Conservation (phyloP, 352 stramenopile species). For the Pythium dissotocum region DNA sequence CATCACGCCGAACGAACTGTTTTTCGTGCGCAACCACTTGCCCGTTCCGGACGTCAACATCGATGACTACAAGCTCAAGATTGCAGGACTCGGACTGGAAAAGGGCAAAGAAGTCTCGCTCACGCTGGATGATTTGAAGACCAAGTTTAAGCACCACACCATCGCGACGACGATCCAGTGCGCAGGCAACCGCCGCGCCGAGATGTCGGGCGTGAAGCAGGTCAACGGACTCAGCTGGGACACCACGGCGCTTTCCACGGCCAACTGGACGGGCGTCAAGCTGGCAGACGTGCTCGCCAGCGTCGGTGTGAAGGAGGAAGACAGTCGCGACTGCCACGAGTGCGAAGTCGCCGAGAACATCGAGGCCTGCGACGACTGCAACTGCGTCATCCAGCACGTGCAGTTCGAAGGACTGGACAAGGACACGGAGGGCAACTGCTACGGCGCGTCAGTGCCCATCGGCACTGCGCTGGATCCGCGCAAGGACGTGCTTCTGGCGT, state of each 20-base stretch:
- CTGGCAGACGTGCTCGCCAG: constrained; percentile 92
- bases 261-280: constrained; percentile 94
- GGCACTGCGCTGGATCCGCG: constrained; percentile 93
- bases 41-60: constrained; percentile 91
- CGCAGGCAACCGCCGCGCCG: constrained; percentile 94
- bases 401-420: constrained; percentile 82
- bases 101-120: constrained; percentile 48
- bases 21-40: constrained; percentile 98
- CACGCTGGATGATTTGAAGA: constrained; percentile 90
- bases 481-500: constrained; percentile 97
- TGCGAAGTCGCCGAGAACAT: constrained; percentile 57
- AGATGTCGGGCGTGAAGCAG: constrained; percentile 92
- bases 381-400: constrained; percentile 78
- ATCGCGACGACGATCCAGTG: constrained; percentile 96
- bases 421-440: constrained; percentile 84
- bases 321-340: constrained; percentile 52
- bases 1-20: constrained; percentile 95
- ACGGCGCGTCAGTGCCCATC: constrained; percentile 91
- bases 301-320: constrained; percentile 82
- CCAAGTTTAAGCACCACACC: constrained; percentile 90
- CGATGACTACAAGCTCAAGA: constrained; percentile 64
- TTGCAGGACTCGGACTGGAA: constrained; percentile 60
- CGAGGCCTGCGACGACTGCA: constrained; percentile 55
- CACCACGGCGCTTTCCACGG: constrained; percentile 91
- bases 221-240: constrained; percentile 88